Evolutionary conservation across 2,329 filamentous ascomycete genomes (phyloP).

Genomic region (Botryosphaeria dothidea): DNA sequence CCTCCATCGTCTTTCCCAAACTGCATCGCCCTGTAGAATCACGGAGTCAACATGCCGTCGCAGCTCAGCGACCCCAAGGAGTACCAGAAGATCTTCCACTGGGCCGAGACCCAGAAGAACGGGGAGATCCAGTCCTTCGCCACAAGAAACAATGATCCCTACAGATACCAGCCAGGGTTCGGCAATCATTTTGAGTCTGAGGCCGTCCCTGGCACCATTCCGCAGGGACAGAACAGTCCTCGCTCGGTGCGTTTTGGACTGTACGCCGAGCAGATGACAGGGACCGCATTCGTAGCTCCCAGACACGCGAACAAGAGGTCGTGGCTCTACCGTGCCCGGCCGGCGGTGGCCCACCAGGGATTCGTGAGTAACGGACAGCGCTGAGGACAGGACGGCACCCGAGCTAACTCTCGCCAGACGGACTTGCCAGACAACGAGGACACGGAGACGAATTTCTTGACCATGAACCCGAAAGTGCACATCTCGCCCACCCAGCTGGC

Average conservation of each 20-base stretch:
- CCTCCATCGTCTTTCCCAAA: neutral
- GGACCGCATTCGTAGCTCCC: conserved; percentile 36
- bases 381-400: neutral
- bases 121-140: conserved; percentile 57
- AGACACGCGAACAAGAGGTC: conserved; percentile 38
- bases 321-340: conserved; percentile 38
- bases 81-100: conserved; percentile 44
- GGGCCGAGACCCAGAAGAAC: conserved; percentile 63
- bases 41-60: conserved; percentile 1
- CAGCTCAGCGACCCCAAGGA: conserved; percentile 36
- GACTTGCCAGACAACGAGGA: conserved; percentile 37
- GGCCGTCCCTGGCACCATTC: conserved; percentile 48
- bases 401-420: conserved; percentile 25
- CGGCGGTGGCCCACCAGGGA: conserved; percentile 40
- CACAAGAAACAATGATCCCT: conserved; percentile 56
- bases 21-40: neutral
- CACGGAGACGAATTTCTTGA: conserved; percentile 38
- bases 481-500: conserved; percentile 39
- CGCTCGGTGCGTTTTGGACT: conserved; percentile 37
- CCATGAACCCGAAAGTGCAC: conserved; percentile 37
- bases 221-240: conserved; percentile 48
- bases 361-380: conserved; percentile 32
- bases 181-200: conserved; percentile 53
- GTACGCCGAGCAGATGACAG: conserved; percentile 41
- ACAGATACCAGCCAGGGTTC: conserved; percentile 60